A percentile compares a stretch with the other conserved stretches of the same genome.
Evolutionary conservation across 352 stramenopile genomes (phyloP).

Genomic region (Pythium aristosporum): DNA sequence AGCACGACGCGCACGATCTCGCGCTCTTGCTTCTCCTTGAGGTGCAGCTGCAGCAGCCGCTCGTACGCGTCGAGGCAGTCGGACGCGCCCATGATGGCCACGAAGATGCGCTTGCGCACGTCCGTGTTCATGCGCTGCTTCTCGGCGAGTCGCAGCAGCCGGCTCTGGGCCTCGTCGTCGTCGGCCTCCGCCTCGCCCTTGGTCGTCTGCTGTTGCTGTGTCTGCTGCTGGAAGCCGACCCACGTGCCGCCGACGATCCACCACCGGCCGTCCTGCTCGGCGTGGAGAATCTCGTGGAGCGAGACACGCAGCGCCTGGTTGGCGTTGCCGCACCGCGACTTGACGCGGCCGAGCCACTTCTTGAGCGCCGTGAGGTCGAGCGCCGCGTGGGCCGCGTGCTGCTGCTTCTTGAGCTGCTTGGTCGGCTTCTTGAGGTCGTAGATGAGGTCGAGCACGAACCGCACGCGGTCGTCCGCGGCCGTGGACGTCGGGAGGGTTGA

Average conservation of each 20-base stretch:
- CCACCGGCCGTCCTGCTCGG: constrained; percentile 92
- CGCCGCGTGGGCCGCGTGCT: constrained; percentile 33
- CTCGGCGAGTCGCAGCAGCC: constrained; percentile 89
- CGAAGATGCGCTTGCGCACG: constrained; percentile 94
- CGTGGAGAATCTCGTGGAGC: constrained; percentile 71
- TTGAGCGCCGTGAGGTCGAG: constrained; percentile 83
- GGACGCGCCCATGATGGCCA: constrained; percentile 94
- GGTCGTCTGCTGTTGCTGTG: background rate
- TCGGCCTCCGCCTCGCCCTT: constrained; percentile 8
- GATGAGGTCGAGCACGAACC: constrained; percentile 94
- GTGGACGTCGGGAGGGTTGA: constrained; percentile 20
- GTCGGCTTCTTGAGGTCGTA: constrained; percentile 96
- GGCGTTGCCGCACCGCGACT: constrained; percentile 79
- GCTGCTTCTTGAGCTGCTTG: constrained; percentile 83
- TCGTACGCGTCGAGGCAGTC: constrained; percentile 97
- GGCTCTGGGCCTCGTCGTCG: constrained; percentile 47
- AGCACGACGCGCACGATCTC: constrained; percentile 95
- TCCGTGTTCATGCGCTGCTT: constrained; percentile 98
- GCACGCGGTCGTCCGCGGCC: constrained; percentile 48
- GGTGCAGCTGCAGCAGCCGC: constrained; percentile 87
- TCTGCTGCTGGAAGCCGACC: constrained; percentile 66
- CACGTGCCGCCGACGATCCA: constrained; percentile 96
- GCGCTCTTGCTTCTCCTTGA: constrained; percentile 91
- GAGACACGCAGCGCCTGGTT: constrained; percentile 76
- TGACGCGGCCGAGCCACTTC: constrained; percentile 95